A percentile compares a stretch with the other conserved stretches of the same genome.
Conservation (phyloP, 768 basidiomycete species). For the Leccinum incarnatum region DNA sequence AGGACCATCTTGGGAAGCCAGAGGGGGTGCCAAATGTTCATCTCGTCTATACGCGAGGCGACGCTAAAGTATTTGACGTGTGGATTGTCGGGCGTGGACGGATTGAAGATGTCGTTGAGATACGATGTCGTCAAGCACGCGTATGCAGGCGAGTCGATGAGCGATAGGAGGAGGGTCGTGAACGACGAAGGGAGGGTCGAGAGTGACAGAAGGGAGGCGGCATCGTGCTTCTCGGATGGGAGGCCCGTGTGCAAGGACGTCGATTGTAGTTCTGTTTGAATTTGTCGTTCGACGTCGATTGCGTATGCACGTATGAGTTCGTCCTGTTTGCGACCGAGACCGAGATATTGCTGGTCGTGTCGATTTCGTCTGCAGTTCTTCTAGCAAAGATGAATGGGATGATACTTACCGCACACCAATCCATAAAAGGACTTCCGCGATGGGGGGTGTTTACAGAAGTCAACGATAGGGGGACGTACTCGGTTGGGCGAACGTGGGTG, state of each 20-base stretch:
- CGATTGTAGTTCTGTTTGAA: background rate
- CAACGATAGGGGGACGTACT: constrained; percentile 83
- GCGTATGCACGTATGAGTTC: constrained; percentile 6
- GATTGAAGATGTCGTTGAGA: constrained; percentile 80
- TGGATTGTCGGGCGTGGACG: constrained; percentile 71
- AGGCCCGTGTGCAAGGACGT: background rate
- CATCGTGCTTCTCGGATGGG: constrained; percentile 27
- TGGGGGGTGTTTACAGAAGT: constrained; percentile 93
- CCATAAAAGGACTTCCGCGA: constrained; percentile 97
- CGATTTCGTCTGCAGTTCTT: constrained; percentile 13
- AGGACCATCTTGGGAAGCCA: constrained; percentile 96
- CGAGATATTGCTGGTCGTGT: constrained; percentile 73
- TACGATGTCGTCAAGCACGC: constrained; percentile 87
- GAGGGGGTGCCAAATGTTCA: constrained; percentile 88
- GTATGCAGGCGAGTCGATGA: constrained; percentile 96
- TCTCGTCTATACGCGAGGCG: constrained; percentile 66
- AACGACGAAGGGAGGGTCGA: constrained; percentile 76
- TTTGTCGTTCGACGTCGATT: background rate
- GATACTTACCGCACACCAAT: constrained; percentile 84
- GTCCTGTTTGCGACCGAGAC: constrained; percentile 69
- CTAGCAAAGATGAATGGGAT: constrained; percentile 5
- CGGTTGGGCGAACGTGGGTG: constrained; percentile 73
- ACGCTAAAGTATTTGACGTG: constrained; percentile 91
- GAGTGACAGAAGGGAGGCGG: constrained; percentile 47
- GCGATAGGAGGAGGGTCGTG: constrained; percentile 79